These are phyloP conservation scores for Phyllachora maydis DNA, from an alignment of 2,329 filamentous ascomycete genomes.

Conservation along the genomic window DNA sequence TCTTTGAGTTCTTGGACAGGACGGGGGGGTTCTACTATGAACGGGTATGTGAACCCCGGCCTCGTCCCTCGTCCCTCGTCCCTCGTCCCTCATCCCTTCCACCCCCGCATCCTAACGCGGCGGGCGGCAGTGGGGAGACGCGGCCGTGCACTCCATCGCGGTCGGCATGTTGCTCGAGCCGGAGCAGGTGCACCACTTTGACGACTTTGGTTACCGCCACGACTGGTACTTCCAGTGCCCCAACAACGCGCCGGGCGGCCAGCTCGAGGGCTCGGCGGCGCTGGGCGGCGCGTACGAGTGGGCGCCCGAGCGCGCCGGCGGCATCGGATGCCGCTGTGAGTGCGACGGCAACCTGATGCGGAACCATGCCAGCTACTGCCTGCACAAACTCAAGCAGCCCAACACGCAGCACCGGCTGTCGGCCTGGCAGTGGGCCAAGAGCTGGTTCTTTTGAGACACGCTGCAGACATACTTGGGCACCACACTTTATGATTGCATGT, in stretches of 20 bases:
- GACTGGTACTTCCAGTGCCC: conserved; percentile 12
- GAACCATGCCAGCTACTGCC: conserved; percentile 14
- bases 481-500: too few relatives aligned
- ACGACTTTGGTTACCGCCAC: conserved; percentile 20
- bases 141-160: conserved; percentile 20
- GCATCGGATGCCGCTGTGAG: conserved; percentile 18
- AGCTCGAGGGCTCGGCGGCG: conserved; percentile 11
- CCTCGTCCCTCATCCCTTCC: too few relatives aligned
- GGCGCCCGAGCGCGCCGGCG: conserved; percentile 11
- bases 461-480: too few relatives aligned
- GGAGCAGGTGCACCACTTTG: conserved; percentile 19
- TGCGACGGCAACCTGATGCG: conserved; percentile 13
- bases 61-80: too few relatives aligned
- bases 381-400: conserved; percentile 16
- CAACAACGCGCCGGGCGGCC: conserved; percentile 15
- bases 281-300: conserved; percentile 10
- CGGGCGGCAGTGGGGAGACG: conserved; percentile 19
- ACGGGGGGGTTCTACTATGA: conserved; percentile 21
- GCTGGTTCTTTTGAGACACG: conserved; percentile 12
- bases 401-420: conserved; percentile 11
- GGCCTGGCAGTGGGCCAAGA: conserved; percentile 4
- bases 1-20: conserved; percentile 17
- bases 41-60: conserved; percentile 15
- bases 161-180: conserved; percentile 18
- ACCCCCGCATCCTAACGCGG: background rate